Conservation (phyloP, 495 filamentous ascomycete genomes). For the Hypoxylon fragiforme region DNA sequence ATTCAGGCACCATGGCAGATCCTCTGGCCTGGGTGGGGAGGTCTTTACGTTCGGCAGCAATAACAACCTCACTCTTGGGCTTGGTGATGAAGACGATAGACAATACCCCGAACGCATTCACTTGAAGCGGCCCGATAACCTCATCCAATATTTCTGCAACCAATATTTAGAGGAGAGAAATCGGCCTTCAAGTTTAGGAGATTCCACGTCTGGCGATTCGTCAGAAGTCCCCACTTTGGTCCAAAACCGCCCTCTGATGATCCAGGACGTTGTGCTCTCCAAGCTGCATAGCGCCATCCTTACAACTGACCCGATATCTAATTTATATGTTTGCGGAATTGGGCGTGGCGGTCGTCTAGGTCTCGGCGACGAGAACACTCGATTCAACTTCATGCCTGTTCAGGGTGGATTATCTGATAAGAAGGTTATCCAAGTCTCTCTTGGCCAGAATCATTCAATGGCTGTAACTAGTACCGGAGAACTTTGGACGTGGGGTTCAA, state of each 20-base stretch:
- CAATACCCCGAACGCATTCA: conserved; percentile 85
- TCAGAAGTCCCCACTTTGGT: conserved; percentile 68
- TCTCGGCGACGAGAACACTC: conserved; percentile 84
- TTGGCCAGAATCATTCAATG: conserved; percentile 90
- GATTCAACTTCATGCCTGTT: conserved; percentile 80
- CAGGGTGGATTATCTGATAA: conserved; percentile 71
- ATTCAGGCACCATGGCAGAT: conserved; percentile 29
- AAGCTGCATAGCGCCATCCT: conserved; percentile 91
- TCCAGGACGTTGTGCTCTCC: conserved; percentile 79
- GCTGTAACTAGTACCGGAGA: conserved; percentile 80
- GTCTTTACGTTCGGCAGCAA: conserved; percentile 93
- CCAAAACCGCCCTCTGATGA: conserved; percentile 66
- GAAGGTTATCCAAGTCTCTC: conserved; percentile 69
- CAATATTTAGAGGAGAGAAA: conserved; percentile 55
- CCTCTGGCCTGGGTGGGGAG: conserved; percentile 69
- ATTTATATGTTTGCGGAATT: conserved; percentile 91
- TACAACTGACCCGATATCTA: conserved; percentile 86
- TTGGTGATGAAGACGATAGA: conserved; percentile 90
- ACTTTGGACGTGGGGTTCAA: conserved; percentile 91
- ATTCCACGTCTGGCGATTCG: conserved; percentile 38
- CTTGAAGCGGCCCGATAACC: conserved; percentile 77
- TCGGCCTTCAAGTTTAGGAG: conserved; percentile 25
- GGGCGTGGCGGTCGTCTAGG: conserved; percentile 89
- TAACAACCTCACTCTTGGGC: conserved; percentile 88
- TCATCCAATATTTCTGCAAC: conserved; percentile 68